Conservation (phyloP, 148 eudicot genomes). For the Polygonum maritimum region DNA sequence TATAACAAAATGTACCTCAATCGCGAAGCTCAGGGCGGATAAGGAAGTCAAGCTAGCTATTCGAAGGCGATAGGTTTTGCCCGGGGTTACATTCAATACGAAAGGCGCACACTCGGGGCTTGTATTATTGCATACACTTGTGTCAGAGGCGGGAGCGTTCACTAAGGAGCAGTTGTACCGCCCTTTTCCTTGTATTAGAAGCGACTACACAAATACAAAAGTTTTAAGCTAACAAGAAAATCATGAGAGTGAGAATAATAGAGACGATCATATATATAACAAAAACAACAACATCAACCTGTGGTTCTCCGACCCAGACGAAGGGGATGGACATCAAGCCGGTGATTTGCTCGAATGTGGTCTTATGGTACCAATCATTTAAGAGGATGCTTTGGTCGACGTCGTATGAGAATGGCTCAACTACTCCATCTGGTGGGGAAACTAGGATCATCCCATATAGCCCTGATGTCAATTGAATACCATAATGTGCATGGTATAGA, state of each 20-base stretch:
- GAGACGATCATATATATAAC: no score
- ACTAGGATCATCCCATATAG: constrained; percentile 60
- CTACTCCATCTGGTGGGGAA: constrained; percentile 34
- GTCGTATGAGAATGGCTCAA: constrained; percentile 67
- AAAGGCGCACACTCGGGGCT: constrained; percentile 53
- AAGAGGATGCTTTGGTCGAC: constrained; percentile 50
- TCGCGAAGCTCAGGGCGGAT: constrained; percentile 66
- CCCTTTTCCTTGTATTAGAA: constrained; percentile 74
- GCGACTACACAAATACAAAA: constrained; percentile 29
- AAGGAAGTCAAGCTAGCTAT: constrained; percentile 64
- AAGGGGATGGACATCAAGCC: constrained; percentile 62
- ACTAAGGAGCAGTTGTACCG: constrained; percentile 42
- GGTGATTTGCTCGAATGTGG: constrained; percentile 44
- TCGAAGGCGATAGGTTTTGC: constrained; percentile 65
- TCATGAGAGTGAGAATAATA: neutral
- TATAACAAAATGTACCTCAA: constrained; percentile 41
- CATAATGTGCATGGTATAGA: constrained; percentile 80
- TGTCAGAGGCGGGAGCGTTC: constrained; percentile 14
- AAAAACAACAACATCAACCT: constrained; percentile 22
- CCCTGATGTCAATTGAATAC: constrained; percentile 71
- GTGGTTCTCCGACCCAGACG: constrained; percentile 84
- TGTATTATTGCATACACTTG: constrained; percentile 36
- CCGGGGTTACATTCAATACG: constrained; percentile 46
- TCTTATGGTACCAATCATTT: constrained; percentile 75
- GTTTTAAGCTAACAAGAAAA: neutral